Conservation (phyloP, 495 filamentous ascomycete genomes). For the Hyphodiscus hymeniophilus region DNA sequence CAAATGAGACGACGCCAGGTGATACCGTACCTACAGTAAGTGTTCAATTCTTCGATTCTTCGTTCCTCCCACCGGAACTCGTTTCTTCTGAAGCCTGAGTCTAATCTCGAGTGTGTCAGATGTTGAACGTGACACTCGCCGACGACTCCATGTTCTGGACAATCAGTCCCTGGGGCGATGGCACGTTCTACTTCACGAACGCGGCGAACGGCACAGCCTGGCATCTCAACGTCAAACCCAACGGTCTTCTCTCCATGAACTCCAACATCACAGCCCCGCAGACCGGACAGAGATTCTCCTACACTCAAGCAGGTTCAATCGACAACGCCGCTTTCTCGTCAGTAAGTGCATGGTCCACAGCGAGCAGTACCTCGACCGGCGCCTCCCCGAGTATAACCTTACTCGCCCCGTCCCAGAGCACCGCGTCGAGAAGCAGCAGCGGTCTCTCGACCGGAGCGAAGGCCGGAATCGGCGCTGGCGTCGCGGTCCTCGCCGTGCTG, state of each 20-base stretch:
- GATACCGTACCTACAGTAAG: not conserved
- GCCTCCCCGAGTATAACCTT: not conserved
- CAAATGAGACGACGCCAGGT: slow-evolving; percentile 5
- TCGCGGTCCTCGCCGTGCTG: not conserved
- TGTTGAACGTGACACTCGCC: not conserved
- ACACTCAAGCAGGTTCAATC: not conserved
- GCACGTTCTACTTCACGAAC: slow-evolving; percentile 11
- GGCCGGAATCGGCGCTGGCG: slow-evolving; percentile 7
- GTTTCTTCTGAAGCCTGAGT: no score
- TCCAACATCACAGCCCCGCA: slow-evolving; percentile 3
- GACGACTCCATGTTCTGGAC: slow-evolving; percentile 11
- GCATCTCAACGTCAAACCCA: not conserved
- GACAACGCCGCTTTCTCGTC: slow-evolving; percentile 1
- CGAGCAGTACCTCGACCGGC: not conserved
- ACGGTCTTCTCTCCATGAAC: slow-evolving; percentile 4
- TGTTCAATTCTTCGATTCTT: no score
- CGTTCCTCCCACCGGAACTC: no score
- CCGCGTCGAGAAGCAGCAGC: not conserved
- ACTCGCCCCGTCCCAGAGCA: no score
- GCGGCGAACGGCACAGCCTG: slow-evolving; percentile 10
- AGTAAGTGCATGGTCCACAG: not conserved
- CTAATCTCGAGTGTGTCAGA: not conserved
- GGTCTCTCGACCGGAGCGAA: slow-evolving; percentile 5
- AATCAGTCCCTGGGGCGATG: slow-evolving; percentile 10
- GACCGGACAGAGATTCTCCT: not conserved